Evolutionary conservation across 306 rosid genomes (phyloP).

Genomic region (Sophora flavescens): DNA sequence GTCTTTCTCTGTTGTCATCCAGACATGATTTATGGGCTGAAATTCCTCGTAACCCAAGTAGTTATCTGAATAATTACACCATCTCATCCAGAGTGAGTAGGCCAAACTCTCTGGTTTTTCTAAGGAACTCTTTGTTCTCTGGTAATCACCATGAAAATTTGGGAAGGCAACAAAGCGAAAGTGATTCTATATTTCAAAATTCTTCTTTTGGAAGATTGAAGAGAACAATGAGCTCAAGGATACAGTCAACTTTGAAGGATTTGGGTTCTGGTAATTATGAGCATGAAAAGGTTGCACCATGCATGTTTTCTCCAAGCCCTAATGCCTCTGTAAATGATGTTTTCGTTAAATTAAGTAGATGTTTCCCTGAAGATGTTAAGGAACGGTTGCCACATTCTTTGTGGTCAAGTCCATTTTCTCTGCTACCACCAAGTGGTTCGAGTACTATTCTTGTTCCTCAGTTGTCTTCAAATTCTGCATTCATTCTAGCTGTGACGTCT

Average conservation of each 20-base stretch:
- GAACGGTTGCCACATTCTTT: constrained; percentile 56
- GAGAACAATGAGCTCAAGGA: constrained; percentile 42
- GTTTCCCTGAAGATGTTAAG: constrained; percentile 50
- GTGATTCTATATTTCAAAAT: constrained; percentile 43
- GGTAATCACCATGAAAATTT: constrained; percentile 45
- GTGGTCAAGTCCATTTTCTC: constrained; percentile 84
- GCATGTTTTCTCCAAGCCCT: constrained; percentile 77
- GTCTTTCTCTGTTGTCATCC: constrained; percentile 69
- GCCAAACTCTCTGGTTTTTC: constrained; percentile 44
- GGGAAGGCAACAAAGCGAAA: constrained; percentile 48
- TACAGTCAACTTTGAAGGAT: constrained; percentile 51
- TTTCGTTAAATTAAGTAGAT: constrained; percentile 71
- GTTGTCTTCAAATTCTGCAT: constrained; percentile 71
- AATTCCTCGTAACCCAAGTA: constrained; percentile 41
- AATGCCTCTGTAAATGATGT: constrained; percentile 67
- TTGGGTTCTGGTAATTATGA: constrained; percentile 57
- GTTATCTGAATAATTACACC: constrained; percentile 50
- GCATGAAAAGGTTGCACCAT: constrained; percentile 70
- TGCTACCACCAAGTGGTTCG: constrained; percentile 91
- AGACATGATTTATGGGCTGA: constrained; percentile 45
- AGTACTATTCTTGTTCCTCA: constrained; percentile 83
- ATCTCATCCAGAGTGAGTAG: constrained; percentile 65
- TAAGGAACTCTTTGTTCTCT: constrained; percentile 45
- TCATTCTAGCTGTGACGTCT: constrained; percentile 75
- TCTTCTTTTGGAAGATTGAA: constrained; percentile 48